Evolutionary conservation across 441 rosid species (phyloP), one percentile per base, ranked within the genome.

Genomic region (Raphanus hybrid): DNA sequence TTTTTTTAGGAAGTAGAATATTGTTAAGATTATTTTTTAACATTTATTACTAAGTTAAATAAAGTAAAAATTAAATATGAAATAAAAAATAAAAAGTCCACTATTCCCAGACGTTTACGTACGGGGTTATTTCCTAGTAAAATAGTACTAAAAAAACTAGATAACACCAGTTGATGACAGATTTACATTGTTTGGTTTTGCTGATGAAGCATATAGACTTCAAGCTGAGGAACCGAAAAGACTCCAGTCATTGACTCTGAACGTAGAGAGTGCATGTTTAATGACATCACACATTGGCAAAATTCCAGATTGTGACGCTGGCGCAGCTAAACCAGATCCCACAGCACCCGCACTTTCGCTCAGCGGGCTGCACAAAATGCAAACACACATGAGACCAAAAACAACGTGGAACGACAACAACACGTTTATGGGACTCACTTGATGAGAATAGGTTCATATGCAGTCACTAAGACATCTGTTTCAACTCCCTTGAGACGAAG

Each of bases 181-280:
- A 39, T 39, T 39, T 39, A 11, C 43, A 39, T 9, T 39, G 43
- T 39, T 39, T 39, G 3, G 43, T 39, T 39, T 39, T 39, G 12
- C 43, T 39, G 43, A 39, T 39, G 43, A 39, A 39, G 16, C 20
- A 29, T 29, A 57, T 3, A 20, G n/a, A 57, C 29, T 34, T 70
- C 68, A 77, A 59, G 65, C 77, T 3, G 77, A 67, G 10, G 80
- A 72, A 64, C 81, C 54, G 39, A 94, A 94, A 74, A 94, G 92
- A 82, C 82, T 85, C 97, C 97, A 91, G 74, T 91, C 86, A 64
- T 88, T 70, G 57, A 92, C 90, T 82, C 83, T 88, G 87, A 92
- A 91, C 82, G 78, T 85, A 5, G 93, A 87, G 73, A 85, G 86
- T 9, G 91, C 91, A 61, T 82, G 88, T 66, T 86, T 88, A 75